phyloP scores from a whole-genome alignment of 2,329 filamentous ascomycete genomes.

The Thielaviopsis euricoi region DNA sequence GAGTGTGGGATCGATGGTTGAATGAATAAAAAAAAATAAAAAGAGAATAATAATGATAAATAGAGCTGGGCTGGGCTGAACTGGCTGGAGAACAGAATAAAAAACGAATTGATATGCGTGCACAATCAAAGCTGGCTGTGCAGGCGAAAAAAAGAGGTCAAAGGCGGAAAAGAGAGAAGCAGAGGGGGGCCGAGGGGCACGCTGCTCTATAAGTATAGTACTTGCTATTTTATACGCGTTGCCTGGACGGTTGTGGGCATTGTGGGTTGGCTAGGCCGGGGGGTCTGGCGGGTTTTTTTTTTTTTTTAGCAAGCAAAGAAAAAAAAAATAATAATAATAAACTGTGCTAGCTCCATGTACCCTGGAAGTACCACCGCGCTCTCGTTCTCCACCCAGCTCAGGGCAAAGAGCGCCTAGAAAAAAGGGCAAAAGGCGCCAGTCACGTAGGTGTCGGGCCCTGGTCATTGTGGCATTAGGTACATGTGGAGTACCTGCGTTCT shows the following conservation, averaged over 20 bases:
- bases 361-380: constrained; percentile 6
- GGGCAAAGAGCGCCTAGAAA: neutral
- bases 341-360: constrained; percentile 8
- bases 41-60: neutral
- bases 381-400: neutral
- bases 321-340: neutral
- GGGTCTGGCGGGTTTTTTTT: neutral
- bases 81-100: neutral
- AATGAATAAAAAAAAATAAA: neutral
- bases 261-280: neutral
- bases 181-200: constrained; percentile 22
- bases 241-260: constrained; percentile 14
- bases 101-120: neutral
- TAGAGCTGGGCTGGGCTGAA: neutral
- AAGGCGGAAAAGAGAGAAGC: constrained; percentile 11
- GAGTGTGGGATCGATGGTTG: no score
- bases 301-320: no score
- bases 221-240: constrained; percentile 30
- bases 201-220: constrained; percentile 27
- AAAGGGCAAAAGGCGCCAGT: neutral
- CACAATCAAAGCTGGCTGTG: neutral
- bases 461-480: constrained; percentile 9
- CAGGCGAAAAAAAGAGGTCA: neutral
- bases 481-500: constrained; percentile 10
- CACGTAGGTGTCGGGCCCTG: neutral